These are phyloP conservation scores for Acer yangbiense DNA, from an alignment of 345 rosid genomes.

Conservation along the genomic window DNA sequence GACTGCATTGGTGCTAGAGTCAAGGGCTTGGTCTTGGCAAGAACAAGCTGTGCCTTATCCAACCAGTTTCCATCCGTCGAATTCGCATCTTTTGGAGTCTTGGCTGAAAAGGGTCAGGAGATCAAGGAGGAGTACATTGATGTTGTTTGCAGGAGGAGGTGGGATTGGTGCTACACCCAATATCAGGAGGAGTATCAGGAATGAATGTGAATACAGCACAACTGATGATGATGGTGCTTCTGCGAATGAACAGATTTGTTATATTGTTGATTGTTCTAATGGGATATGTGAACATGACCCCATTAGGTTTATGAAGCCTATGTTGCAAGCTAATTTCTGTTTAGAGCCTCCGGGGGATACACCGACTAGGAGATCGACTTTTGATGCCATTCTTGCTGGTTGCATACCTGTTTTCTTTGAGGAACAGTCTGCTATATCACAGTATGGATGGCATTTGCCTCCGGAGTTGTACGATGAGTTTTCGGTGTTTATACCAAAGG, in stretches of 20 bases:
- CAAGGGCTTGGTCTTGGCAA: slow-evolving; percentile 87
- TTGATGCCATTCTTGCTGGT: slow-evolving; percentile 81
- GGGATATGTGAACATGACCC: slow-evolving; percentile 95
- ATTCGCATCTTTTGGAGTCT: slow-evolving; percentile 51
- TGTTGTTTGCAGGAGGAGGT: slow-evolving; percentile 93
- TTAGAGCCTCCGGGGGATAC: slow-evolving; percentile 95
- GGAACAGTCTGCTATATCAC: slow-evolving; percentile 69
- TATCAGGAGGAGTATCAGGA: slow-evolving; percentile 78
- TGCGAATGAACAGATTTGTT: slow-evolving; percentile 36
- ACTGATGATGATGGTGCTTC: not conserved
- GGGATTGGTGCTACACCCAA: slow-evolving; percentile 62
- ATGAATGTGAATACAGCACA: slow-evolving; percentile 58
- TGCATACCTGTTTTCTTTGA: slow-evolving; percentile 96
- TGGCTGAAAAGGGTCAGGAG: slow-evolving; percentile 68
- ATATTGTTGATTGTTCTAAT: slow-evolving; percentile 83
- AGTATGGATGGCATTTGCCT: slow-evolving; percentile 79
- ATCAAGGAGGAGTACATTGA: slow-evolving; percentile 53
- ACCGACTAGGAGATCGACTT: slow-evolving; percentile 79
- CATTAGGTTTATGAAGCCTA: slow-evolving; percentile 72
- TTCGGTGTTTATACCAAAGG: slow-evolving; percentile 72
- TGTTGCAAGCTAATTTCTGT: slow-evolving; percentile 74
- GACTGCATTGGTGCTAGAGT: slow-evolving; percentile 69
- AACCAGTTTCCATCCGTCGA: slow-evolving; percentile 88
- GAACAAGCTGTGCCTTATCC: slow-evolving; percentile 91
- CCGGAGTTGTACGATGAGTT: slow-evolving; percentile 52